Evolutionary conservation across 306 rosid species (phyloP).

Genomic region (Sphenostylis stenocarpa): DNA sequence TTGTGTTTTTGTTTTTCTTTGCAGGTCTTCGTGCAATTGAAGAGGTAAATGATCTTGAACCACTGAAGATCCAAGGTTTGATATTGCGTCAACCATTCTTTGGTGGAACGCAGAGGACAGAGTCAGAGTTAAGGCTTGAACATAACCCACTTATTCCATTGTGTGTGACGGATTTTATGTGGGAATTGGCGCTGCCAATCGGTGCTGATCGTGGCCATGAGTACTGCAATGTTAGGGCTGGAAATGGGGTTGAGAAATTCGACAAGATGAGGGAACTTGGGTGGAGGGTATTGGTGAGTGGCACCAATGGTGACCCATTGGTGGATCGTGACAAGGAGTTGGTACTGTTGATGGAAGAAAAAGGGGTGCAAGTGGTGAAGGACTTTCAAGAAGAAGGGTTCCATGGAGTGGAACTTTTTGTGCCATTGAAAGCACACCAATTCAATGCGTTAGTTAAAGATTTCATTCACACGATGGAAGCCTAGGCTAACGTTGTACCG

Average conservation of each 20-base stretch:
- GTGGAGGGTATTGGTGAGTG: slow-evolving; percentile 41
- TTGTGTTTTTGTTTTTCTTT: too few relatives aligned
- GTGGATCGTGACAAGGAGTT: slow-evolving; percentile 43
- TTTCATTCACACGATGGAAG: slow-evolving; percentile 33
- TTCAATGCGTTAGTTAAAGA: not conserved
- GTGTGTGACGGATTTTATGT: slow-evolving; percentile 20
- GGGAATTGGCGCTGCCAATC: slow-evolving; percentile 41
- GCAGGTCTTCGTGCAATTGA: slow-evolving; percentile 28
- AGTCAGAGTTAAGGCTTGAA: slow-evolving; percentile 36
- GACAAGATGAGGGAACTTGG: slow-evolving; percentile 26
- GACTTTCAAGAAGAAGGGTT: slow-evolving; percentile 37
- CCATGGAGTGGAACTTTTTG: slow-evolving; percentile 29
- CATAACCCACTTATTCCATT: not conserved
- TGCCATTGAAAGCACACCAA: not conserved
- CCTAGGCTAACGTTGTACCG: too few relatives aligned
- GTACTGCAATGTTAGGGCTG: slow-evolving; percentile 37
- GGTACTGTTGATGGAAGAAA: slow-evolving; percentile 27
- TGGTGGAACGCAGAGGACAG: slow-evolving; percentile 41
- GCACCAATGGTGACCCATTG: slow-evolving; percentile 46
- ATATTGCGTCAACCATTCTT: slow-evolving; percentile 46
- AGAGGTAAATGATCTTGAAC: slow-evolving; percentile 1
- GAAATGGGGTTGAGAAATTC: not conserved
- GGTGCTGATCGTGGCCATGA: slow-evolving; percentile 43
- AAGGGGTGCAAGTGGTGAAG: slow-evolving; percentile 32
- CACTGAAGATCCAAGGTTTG: slow-evolving; percentile 43